Base-by-base conservation (phyloP, 106 monocot species). In the Phalaenopsis equestris region DNA sequence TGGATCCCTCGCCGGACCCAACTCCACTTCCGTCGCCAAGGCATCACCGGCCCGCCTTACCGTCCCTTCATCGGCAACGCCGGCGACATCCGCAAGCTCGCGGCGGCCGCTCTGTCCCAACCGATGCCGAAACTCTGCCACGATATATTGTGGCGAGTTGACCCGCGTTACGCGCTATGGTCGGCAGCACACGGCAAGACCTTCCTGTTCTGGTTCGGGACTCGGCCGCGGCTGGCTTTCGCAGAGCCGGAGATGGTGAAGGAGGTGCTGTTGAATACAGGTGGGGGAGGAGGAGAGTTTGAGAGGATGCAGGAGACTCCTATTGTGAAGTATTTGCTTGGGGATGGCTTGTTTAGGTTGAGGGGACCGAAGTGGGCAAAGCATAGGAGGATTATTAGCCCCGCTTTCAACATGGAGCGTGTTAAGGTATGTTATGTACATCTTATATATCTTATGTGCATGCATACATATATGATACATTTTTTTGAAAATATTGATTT, bases 201-300 rank as follows among this genome's bases (percentile, higher is more conserved):
- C 0, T 77, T 77, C 77, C 48, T 77, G 1, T 77, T 77, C 30
- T 77, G 77, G 77, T 77, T 77, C 52, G 77, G 77, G 2, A 77
- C 77, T 12, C n/a, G 24, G 48, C 49, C 77, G 77, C 52, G 55
- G 55, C 77, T 77, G 21, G 30, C 52, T 6, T 21, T 77, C 52
- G 52, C 77, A 30, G 52, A 77, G 77, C 77, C 77, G 77, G 77
- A 77, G 77, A 55, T 55, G 77, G 49, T 77, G 48, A 77, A 77
- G 77, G 77, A 47, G 52, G 52, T 77, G 52, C 36, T 77, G 77
- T 48, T 77, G 12, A 77, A 55, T 48, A 49, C 77, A 15, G 41
- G 72, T 5, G 15, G 72, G 0, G 39, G 39, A 6, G 52, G 30
- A 9, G 77, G 77, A 9, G 55, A 9, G 49, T 77, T 77, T 16